Evolutionary conservation across 768 basidiomycete species (phyloP).

Genomic region (Boletus insuetus): DNA sequence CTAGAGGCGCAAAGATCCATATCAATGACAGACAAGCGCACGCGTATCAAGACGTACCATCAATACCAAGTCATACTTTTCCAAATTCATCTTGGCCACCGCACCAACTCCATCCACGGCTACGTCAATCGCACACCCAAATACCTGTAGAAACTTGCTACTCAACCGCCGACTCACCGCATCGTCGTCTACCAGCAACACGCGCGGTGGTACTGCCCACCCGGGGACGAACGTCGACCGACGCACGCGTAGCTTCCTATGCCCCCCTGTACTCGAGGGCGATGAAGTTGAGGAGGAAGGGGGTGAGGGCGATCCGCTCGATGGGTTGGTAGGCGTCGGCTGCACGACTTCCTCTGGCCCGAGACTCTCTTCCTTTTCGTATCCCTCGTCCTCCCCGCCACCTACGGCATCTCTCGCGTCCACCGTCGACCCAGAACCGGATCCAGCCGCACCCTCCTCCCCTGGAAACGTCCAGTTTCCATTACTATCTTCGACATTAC

Average conservation of each 20-base stretch:
- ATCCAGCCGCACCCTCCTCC: slow-evolving; percentile 13
- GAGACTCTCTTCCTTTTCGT: slow-evolving; percentile 25
- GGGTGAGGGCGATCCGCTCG: slow-evolving; percentile 14
- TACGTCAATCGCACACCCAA: slow-evolving; percentile 92
- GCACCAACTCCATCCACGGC: slow-evolving; percentile 92
- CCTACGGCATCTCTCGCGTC: slow-evolving; percentile 23
- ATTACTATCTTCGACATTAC: slow-evolving; percentile 45
- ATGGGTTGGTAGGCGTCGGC: slow-evolving; percentile 34
- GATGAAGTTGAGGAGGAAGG: slow-evolving; percentile 16
- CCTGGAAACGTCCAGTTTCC: slow-evolving; percentile 63
- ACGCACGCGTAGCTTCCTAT: slow-evolving; percentile 61
- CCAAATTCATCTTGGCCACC: slow-evolving; percentile 94
- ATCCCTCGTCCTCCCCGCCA: slow-evolving; percentile 21
- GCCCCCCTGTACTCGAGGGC: background rate
- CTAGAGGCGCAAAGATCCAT: slow-evolving; percentile 35
- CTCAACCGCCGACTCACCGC: slow-evolving; percentile 84
- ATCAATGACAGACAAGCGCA: background rate
- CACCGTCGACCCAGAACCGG: slow-evolving; percentile 11
- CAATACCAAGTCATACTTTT: slow-evolving; percentile 92
- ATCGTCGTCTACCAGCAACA: slow-evolving; percentile 94
- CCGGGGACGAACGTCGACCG: slow-evolving; percentile 82
- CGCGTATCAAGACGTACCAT: slow-evolving; percentile 60
- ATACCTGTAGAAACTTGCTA: slow-evolving; percentile 92
- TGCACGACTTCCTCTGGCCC: slow-evolving; percentile 40
- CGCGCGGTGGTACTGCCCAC: slow-evolving; percentile 89